A percentile compares a stretch with the other conserved stretches of the same genome.
These are phyloP conservation scores for Suillus clintonianus DNA, from an alignment of 768 basidiomycete genomes.

Conservation along the genomic window DNA sequence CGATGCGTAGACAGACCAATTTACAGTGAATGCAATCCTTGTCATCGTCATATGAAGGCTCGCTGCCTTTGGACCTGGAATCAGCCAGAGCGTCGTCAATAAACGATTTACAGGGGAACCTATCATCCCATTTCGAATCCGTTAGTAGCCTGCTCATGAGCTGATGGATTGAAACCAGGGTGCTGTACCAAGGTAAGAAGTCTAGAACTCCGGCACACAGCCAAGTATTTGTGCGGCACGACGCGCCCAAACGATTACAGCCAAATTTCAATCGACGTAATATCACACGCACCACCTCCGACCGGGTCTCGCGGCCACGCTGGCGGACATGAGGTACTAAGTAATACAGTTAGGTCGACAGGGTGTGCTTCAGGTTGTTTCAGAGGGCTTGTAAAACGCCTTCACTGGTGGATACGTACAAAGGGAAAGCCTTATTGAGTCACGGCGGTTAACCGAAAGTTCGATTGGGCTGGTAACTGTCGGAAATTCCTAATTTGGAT, in stretches of 20 bases:
- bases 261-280: not conserved
- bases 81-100: slow-evolving; percentile 41
- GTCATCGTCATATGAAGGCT: slow-evolving; percentile 43
- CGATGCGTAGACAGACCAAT: not conserved
- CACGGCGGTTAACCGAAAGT: too few relatives aligned
- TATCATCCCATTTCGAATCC: slow-evolving; percentile 41
- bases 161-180: too few relatives aligned
- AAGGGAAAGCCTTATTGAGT: not conserved
- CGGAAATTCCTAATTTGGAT: too few relatives aligned
- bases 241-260: not conserved
- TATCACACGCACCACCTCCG: not conserved
- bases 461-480: too few relatives aligned
- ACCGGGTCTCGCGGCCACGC: not conserved
- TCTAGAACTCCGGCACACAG: too few relatives aligned
- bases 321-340: slow-evolving; percentile 18
- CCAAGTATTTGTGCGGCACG: too few relatives aligned
- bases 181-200: too few relatives aligned
- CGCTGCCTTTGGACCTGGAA: slow-evolving; percentile 42
- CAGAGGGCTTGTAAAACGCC: not conserved
- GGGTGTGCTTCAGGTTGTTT: not conserved
- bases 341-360: not conserved
- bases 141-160: slow-evolving; percentile 22
- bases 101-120: too few relatives aligned
- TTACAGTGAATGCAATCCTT: slow-evolving; percentile 35
- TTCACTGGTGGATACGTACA: not conserved